Conservation (phyloP, 2,329 filamentous ascomycete species). For the Didymella keratinophila region DNA sequence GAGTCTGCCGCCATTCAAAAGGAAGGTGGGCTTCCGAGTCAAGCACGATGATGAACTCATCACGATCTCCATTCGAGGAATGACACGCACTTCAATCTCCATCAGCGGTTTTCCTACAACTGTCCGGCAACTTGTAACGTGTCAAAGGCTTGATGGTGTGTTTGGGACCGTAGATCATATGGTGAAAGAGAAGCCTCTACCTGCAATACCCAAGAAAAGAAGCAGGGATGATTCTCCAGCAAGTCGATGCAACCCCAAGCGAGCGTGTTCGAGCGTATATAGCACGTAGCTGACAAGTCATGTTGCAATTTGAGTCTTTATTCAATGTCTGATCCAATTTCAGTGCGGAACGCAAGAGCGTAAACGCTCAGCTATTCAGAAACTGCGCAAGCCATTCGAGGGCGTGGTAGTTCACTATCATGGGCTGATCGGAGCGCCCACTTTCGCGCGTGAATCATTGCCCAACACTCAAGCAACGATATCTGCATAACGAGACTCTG, state of each 20-base stretch:
- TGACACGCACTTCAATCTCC: neutral
- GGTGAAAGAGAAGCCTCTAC: constrained; percentile 10
- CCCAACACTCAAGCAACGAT: too few relatives aligned
- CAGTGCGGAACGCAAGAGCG: neutral
- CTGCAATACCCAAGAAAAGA: constrained; percentile 1
- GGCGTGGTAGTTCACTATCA: too few relatives aligned
- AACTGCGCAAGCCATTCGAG: too few relatives aligned
- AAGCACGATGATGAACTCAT: neutral
- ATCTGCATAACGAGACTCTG: too few relatives aligned
- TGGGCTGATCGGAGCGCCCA: too few relatives aligned
- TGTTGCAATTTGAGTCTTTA: neutral
- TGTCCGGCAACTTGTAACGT: neutral
- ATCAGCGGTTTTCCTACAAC: constrained; percentile 1
- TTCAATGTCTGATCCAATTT: neutral
- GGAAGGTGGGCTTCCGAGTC: neutral
- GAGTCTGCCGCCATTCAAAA: neutral
- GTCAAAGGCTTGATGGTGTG: constrained; percentile 10
- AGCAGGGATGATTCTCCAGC: neutral
- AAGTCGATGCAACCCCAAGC: neutral
- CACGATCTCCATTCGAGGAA: neutral
- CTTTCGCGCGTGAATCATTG: too few relatives aligned
- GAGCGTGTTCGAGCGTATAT: neutral
- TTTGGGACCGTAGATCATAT: constrained; percentile 18
- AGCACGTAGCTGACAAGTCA: neutral
- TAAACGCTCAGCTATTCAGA: neutral